Percentiles rank a stretch among this genome's conserved stretches.
Conservation (phyloP, 202 grass and related monocot genomes). For the Brachypodium distachyon region DNA sequence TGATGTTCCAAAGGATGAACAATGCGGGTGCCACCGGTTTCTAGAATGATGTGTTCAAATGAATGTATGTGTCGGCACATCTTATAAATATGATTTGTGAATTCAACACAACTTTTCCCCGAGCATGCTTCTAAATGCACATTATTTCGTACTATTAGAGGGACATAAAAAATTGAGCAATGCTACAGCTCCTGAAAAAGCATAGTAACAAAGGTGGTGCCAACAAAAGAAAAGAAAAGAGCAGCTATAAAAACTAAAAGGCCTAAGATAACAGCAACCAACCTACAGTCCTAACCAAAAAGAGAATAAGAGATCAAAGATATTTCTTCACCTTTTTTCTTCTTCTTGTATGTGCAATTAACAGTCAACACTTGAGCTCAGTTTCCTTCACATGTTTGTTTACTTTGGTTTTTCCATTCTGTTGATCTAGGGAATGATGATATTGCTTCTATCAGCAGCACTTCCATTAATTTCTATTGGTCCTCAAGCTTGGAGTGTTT, state of each 20-base stretch:
- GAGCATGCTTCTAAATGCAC: background rate
- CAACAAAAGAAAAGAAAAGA: background rate
- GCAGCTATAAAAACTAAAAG: background rate
- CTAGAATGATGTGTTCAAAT: background rate
- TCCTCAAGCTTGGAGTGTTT: constrained; percentile 10
- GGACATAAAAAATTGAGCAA: background rate
- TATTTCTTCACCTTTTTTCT: background rate
- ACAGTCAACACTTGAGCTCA: background rate
- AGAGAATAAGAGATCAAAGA: background rate
- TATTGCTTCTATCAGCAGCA: constrained; percentile 48
- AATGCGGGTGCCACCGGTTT: background rate
- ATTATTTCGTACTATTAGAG: background rate
- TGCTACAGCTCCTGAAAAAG: background rate
- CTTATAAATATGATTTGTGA: background rate
- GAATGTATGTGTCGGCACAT: background rate
- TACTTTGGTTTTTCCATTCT: background rate
- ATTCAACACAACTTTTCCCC: background rate
- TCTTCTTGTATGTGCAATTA: background rate
- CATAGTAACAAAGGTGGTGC: background rate
- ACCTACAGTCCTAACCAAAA: background rate
- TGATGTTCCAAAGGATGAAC: background rate
- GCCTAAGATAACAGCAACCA: background rate
- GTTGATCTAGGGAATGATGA: constrained; percentile 38
- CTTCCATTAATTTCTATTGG: constrained; percentile 15
- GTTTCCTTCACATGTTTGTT: background rate